phyloP scores from a whole-genome alignment of 1,284 basidiomycete species.

The Apiotrichum brassicae region DNA sequence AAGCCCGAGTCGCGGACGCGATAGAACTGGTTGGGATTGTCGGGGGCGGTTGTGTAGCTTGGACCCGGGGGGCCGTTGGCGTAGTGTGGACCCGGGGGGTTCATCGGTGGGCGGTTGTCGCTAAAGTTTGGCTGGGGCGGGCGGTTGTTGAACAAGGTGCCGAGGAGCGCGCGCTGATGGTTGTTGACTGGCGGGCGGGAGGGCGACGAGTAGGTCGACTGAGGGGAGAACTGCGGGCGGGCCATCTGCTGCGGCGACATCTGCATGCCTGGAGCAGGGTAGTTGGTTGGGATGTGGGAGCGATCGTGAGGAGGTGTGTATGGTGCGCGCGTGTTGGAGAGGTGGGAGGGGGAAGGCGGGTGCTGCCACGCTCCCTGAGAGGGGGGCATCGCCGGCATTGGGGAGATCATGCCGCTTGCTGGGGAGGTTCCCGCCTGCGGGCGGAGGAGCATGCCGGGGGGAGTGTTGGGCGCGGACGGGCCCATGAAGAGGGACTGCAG shows the following conservation, averaged over 20 bases:
- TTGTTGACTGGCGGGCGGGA: slow-evolving; percentile 1
- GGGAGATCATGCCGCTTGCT: slow-evolving; percentile 10
- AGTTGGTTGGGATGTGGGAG: not conserved
- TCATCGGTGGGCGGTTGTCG: not conserved
- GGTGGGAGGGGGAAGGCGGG: not conserved
- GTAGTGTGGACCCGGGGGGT: not conserved
- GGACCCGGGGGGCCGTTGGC: not conserved
- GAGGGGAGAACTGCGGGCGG: not conserved
- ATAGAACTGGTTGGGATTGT: not conserved
- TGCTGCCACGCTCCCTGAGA: slow-evolving; percentile 4
- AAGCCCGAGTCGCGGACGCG: too few species aligned
- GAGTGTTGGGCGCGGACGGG: not conserved
- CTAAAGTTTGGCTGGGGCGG: not conserved
- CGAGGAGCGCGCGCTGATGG: slow-evolving; percentile 13
- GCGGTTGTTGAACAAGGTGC: slow-evolving; percentile 9
- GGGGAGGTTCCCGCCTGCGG: not conserved
- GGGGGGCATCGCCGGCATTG: slow-evolving; percentile 8
- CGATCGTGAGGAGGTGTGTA: not conserved
- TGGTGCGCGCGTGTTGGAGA: not conserved
- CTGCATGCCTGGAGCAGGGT: not conserved
- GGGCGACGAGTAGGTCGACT: not conserved
- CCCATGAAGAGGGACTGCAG: slow-evolving; percentile 10
- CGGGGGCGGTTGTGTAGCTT: too few species aligned
- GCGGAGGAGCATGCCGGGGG: not conserved
- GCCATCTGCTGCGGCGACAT: not conserved